Evolutionary conservation across 345 rosid species (phyloP).

Genomic region (Syzygium aqueum): DNA sequence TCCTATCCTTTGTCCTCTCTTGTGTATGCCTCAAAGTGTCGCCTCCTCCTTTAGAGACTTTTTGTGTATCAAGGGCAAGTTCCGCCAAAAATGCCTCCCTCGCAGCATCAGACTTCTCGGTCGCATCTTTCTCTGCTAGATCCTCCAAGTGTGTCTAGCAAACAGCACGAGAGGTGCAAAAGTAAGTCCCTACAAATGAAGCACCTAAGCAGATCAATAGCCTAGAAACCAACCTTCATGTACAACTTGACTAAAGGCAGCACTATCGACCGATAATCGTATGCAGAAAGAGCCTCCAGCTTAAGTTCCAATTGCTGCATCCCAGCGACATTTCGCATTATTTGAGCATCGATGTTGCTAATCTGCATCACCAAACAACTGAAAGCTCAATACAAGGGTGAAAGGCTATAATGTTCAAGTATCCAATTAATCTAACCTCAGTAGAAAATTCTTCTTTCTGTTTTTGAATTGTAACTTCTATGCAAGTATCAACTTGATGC

Average conservation of each 20-base stretch:
- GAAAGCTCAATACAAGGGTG: background rate
- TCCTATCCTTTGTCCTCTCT: slow-evolving; percentile 83
- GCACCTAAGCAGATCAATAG: background rate
- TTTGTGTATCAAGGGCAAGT: slow-evolving; percentile 85
- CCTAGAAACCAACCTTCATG: slow-evolving; percentile 58
- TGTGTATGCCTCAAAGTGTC: slow-evolving; percentile 45
- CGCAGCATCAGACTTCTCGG: slow-evolving; percentile 97
- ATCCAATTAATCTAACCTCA: slow-evolving; percentile 47
- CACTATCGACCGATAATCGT: slow-evolving; percentile 59
- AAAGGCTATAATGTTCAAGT: background rate
- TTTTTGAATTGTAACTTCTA: slow-evolving; percentile 71
- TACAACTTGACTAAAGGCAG: slow-evolving; percentile 71
- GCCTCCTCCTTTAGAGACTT: slow-evolving; percentile 48
- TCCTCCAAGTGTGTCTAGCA: slow-evolving; percentile 76
- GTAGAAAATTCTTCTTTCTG: slow-evolving; percentile 70
- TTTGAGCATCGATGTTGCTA: slow-evolving; percentile 71
- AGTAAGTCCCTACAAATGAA: slow-evolving; percentile 1
- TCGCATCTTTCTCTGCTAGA: slow-evolving; percentile 91
- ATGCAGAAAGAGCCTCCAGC: slow-evolving; percentile 60
- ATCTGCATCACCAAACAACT: slow-evolving; percentile 37
- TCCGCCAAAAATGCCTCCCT: slow-evolving; percentile 90
- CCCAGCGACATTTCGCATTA: slow-evolving; percentile 56
- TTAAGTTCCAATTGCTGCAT: slow-evolving; percentile 86
- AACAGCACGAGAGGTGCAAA: slow-evolving; percentile 1
- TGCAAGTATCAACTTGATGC: slow-evolving; percentile 64